Conservation (phyloP, 1,139 yeast species). For the Torulaspora globosa region DNA sequence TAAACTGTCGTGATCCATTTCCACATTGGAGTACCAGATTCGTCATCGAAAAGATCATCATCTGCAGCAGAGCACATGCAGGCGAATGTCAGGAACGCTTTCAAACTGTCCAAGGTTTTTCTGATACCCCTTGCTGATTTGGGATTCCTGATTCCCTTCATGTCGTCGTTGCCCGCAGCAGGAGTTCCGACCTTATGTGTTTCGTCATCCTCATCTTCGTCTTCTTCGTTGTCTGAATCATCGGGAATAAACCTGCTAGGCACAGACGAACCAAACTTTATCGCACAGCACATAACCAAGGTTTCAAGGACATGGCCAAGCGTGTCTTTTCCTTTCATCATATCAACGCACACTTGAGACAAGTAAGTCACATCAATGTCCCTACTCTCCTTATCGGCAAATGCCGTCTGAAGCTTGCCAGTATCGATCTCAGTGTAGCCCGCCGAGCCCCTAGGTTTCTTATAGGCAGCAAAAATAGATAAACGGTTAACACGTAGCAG, state of each 20-base stretch:
- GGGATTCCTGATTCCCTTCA: background rate
- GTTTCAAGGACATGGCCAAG: background rate
- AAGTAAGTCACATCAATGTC: slow-evolving; percentile 1
- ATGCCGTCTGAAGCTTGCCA: background rate
- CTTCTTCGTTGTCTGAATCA: background rate
- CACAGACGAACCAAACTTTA: background rate
- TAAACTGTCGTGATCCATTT: background rate
- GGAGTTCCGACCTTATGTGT: background rate
- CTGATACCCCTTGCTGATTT: background rate
- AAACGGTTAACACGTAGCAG: background rate
- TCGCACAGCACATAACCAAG: background rate
- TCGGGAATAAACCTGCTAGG: background rate
- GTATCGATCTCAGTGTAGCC: background rate
- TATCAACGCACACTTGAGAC: slow-evolving; percentile 3
- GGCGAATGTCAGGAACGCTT: background rate
- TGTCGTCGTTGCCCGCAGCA: background rate
- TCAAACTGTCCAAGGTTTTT: background rate
- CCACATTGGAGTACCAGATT: background rate
- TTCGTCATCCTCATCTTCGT: background rate
- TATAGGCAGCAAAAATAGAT: background rate
- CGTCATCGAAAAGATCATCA: background rate
- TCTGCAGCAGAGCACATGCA: slow-evolving; percentile 1
- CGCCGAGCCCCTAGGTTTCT: background rate
- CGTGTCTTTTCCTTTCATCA: background rate
- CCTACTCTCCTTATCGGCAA: background rate